Conservation (phyloP, 2,329 filamentous ascomycete genomes). For the Beauveria brongniartii region DNA sequence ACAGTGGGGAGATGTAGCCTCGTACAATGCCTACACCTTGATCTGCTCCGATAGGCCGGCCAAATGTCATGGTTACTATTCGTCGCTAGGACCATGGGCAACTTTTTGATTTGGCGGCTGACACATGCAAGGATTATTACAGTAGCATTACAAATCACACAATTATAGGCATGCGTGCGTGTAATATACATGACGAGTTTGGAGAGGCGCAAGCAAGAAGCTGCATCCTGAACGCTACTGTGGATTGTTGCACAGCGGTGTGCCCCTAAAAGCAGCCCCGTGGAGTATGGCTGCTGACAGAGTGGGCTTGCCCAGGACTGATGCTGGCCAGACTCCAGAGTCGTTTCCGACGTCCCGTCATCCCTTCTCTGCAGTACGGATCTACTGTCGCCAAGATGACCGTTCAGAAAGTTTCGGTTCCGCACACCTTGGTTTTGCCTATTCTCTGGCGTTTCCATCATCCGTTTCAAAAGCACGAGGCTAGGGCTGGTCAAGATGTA, state of each 20-base stretch:
- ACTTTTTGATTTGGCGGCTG: not conserved
- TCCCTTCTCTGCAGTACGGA: not conserved
- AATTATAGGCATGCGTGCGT: not conserved
- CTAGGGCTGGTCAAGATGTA: not conserved
- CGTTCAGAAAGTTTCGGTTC: not conserved
- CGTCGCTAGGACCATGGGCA: too few relatives aligned
- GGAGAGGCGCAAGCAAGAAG: not conserved
- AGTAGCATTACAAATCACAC: not conserved
- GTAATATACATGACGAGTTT: not conserved
- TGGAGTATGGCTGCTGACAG: slow-evolving; percentile 8
- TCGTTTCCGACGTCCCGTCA: not conserved
- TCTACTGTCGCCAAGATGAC: not conserved
- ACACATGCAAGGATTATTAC: not conserved
- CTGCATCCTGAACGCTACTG: not conserved
- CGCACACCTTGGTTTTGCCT: not conserved
- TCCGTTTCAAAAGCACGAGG: not conserved
- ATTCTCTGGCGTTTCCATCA: not conserved
- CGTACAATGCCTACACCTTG: too few relatives aligned
- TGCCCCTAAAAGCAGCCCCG: not conserved
- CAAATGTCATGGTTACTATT: too few relatives aligned
- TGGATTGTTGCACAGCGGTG: not conserved
- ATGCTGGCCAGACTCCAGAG: not conserved
- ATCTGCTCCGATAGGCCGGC: too few relatives aligned
- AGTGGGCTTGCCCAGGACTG: not conserved
- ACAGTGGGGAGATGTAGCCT: too few relatives aligned